Percentiles rank a stretch among this genome's conserved stretches.
These are phyloP conservation scores for Capsicum baccatum DNA, from an alignment of 257 asterid genomes.

Conservation along the genomic window DNA sequence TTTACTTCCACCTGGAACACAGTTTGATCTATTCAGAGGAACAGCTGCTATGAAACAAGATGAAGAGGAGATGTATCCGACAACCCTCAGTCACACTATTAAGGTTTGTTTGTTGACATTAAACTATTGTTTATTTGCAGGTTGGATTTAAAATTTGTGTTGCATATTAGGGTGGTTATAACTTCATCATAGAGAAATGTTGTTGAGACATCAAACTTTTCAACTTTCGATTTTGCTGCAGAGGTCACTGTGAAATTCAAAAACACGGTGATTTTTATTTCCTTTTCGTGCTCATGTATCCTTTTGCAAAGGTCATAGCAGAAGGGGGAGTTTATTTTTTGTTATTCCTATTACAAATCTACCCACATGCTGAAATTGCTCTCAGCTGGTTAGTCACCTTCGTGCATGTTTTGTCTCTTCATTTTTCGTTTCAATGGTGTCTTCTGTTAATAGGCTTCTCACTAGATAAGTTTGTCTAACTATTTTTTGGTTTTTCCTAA, in stretches of 20 bases:
- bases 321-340: background rate
- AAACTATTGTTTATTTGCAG: conserved; percentile 6
- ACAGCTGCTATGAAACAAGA: conserved; percentile 99
- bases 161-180: conserved; percentile 14
- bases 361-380: conserved; percentile 13
- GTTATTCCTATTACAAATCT: background rate
- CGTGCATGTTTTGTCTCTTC: background rate
- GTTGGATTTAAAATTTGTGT: conserved; percentile 27
- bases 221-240: background rate
- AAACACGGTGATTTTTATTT: background rate
- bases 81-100: conserved; percentile 86
- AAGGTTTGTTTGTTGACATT: conserved; percentile 53
- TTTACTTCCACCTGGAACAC: conserved; percentile 98
- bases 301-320: background rate
- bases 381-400: conserved; percentile 11
- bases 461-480: background rate
- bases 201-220: conserved; percentile 11
- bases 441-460: background rate
- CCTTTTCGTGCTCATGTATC: background rate
- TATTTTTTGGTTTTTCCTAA: background rate
- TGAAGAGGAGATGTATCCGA: conserved; percentile 89
- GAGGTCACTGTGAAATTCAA: conserved; percentile 9
- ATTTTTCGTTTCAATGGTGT: conserved; percentile 2
- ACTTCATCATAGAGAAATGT: background rate
- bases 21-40: conserved; percentile 93